Base-by-base conservation (phyloP, 192 early-diverging fungal species). In the Cetraspora pellucida region DNA sequence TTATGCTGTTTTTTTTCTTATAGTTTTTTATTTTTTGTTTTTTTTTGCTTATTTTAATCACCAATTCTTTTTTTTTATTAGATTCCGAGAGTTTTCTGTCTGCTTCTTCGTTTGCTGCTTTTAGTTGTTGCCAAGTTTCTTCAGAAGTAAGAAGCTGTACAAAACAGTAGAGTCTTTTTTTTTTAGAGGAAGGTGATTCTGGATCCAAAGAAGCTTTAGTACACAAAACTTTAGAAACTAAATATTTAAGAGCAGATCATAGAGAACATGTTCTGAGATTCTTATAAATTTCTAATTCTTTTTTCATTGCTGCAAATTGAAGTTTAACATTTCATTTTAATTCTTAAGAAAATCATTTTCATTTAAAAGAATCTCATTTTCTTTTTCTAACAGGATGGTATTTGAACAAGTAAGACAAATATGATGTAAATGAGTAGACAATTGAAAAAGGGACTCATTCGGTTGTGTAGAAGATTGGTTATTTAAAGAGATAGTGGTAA, bases 221-320 rank as follows among this genome's bases (percentile, higher is more conserved):
- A 3, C 31, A 37, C 31, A 5, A 37, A 37, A 37, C 31, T 61
- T 10, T 1, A 61, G 59, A 61, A 61, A 23, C 21, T 28, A 21
- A 21, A 17, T 61, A 61, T 17, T 61, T 61, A 21, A 61, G 59
- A 10, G 16, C 25, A 27, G 21, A 21, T 61, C 21, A 2, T 30
- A 61, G 21, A n/a, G 59, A 61, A 61, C 10, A 61, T 2, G 8
- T 54, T 2, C 19, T 9, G 9, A 9, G 50, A 54, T 54, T 54
- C 19, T 54, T 54, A 27, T n/a, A 61, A 10, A n/a, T 61, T 61
- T 61, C 25, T 61, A 61, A 30, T 61, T 61, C 21, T 30, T 61
- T 10, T 61, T 61, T 21, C 23, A 30, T 9, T 61, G 21, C 11
- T 61, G 28, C 11, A 61, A n/a, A 61, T 5, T 23, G n/a, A 10